Percentiles rank a stretch among this genome's conserved stretches.
Evolutionary conservation across 2,329 filamentous ascomycete species (phyloP).

Genomic region (Aureobasidium mangrovei): DNA sequence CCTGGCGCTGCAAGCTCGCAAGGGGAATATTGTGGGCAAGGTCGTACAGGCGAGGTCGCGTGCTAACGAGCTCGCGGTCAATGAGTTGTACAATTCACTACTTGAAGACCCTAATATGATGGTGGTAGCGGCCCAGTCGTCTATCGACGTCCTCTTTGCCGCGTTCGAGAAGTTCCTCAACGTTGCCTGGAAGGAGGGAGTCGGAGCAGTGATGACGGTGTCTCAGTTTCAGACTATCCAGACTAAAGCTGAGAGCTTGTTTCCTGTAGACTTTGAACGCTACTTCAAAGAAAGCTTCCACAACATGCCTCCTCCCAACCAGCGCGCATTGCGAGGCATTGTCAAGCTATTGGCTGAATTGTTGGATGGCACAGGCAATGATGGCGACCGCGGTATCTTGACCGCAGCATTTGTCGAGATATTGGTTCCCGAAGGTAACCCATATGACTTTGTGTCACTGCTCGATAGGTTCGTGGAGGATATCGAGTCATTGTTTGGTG

Average conservation of each 20-base stretch:
- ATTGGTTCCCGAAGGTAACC: conserved; percentile 65
- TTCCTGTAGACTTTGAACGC: conserved; percentile 61
- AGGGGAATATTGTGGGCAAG: conserved; percentile 76
- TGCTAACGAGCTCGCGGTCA: conserved; percentile 72
- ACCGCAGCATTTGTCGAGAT: conserved; percentile 85
- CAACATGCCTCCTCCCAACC: conserved; percentile 50
- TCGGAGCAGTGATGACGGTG: conserved; percentile 73
- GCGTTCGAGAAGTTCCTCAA: conserved; percentile 90
- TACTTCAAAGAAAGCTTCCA: conserved; percentile 46
- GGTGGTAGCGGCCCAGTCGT: conserved; percentile 64
- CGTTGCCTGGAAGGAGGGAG: conserved; percentile 79
- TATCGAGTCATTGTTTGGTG: conserved; percentile 78
- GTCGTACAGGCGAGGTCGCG: conserved; percentile 59
- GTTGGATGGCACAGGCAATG: conserved; percentile 81
- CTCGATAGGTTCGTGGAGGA: conserved; percentile 85
- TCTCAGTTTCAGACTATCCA: conserved; percentile 68
- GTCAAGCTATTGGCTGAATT: conserved; percentile 81
- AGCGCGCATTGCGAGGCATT: conserved; percentile 70
- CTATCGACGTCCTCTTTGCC: conserved; percentile 77
- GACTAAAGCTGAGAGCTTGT: conserved; percentile 50
- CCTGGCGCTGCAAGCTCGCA: conserved; percentile 71
- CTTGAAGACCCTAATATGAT: conserved; percentile 75
- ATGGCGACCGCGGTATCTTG: conserved; percentile 79
- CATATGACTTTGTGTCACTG: conserved; percentile 78
- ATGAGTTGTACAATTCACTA: conserved; percentile 82